phyloP scores from a whole-genome alignment of 805 yeast species.

The Candida patagonica region DNA sequence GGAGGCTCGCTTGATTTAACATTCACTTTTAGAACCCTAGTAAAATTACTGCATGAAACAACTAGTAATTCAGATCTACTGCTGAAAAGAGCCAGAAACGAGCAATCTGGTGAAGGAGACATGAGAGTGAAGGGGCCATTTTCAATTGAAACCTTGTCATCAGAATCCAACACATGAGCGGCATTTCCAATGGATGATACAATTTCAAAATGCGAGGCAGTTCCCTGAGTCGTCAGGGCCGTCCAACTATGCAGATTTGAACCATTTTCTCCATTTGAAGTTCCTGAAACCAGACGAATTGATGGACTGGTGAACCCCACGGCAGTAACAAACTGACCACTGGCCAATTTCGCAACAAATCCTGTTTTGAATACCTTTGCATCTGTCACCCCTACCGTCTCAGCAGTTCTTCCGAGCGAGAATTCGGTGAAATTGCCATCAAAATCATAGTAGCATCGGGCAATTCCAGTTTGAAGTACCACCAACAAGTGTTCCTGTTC shows the following conservation, averaged over 20 bases:
- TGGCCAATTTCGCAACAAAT: slow-evolving; percentile 35
- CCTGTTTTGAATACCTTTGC: slow-evolving; percentile 35
- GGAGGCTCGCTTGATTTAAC: slow-evolving; percentile 32
- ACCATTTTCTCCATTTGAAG: slow-evolving; percentile 5
- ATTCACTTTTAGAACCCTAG: slow-evolving; percentile 36
- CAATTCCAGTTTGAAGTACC: slow-evolving; percentile 42
- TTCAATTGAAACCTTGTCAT: slow-evolving; percentile 30
- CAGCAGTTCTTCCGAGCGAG: slow-evolving; percentile 30
- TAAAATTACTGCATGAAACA: slow-evolving; percentile 38
- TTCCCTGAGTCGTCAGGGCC: slow-evolving; percentile 21
- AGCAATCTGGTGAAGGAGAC: slow-evolving; percentile 44
- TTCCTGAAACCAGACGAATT: slow-evolving; percentile 14
- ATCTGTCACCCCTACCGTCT: slow-evolving; percentile 27
- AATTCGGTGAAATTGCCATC: slow-evolving; percentile 58
- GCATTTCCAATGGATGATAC: slow-evolving; percentile 18
- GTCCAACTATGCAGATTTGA: slow-evolving; percentile 24
- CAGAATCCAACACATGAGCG: slow-evolving; percentile 18
- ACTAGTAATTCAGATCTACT: slow-evolving; percentile 40
- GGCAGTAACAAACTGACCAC: slow-evolving; percentile 32
- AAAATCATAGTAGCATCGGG: slow-evolving; percentile 54
- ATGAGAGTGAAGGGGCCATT: slow-evolving; percentile 42
- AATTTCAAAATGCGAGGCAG: slow-evolving; percentile 24
- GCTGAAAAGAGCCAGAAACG: slow-evolving; percentile 44
- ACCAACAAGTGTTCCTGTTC: slow-evolving; percentile 46
- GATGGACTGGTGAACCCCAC: slow-evolving; percentile 33